Evolutionary conservation across 768 basidiomycete genomes (phyloP), one percentile per base, ranked within the genome.

Genomic region (Boletus bicolor): DNA sequence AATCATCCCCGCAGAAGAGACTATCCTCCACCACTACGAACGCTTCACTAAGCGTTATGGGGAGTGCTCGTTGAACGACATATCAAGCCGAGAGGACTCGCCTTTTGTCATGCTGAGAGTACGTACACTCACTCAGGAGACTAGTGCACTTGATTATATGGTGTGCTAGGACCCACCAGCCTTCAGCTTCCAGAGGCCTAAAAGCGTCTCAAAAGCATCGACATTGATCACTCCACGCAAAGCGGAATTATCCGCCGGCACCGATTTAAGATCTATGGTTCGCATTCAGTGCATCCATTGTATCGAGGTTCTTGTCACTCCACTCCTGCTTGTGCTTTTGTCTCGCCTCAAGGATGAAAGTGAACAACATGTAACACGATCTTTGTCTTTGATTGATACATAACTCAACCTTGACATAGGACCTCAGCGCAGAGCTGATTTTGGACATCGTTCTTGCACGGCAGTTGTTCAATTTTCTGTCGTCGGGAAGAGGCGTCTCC

Each of bases 221-320:
- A n/a, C 60, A 24, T 47, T 26, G 36, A 43, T 57, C 12, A 24
- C 47, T 50, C 49, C 50, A 32, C 54, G 21, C 49, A 58, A 53
- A 34, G 19, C 4, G 9, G 59, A 54, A 19, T 49, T 50, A 44
- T 39, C 35, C 15, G 4, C 32, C n/a, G 21, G 37, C 43, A 30
- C 21, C 17, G 26, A 42, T 8, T 46, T 65, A 17, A 43, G 37
- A n/a, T 55, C 54, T 14, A 49, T 69, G 53, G 45, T 67, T 47
- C 79, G 82, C 30, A 55, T 84, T 32, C 70, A 68, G 36, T 76
- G 70, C 52, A 60, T 62, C 30, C 72, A 70, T 30, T 70, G 72
- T 19, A 46, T 82, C 14, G 69, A 73, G 37, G 45, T 84, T 17
- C 70, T 72, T 42, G 53, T 85, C n/a, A 86, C 83, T 6, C 87